Percentiles rank a stretch among this genome's conserved stretches.
Conservation (phyloP, 352 stramenopile species). For the Pythium sukuiense region DNA sequence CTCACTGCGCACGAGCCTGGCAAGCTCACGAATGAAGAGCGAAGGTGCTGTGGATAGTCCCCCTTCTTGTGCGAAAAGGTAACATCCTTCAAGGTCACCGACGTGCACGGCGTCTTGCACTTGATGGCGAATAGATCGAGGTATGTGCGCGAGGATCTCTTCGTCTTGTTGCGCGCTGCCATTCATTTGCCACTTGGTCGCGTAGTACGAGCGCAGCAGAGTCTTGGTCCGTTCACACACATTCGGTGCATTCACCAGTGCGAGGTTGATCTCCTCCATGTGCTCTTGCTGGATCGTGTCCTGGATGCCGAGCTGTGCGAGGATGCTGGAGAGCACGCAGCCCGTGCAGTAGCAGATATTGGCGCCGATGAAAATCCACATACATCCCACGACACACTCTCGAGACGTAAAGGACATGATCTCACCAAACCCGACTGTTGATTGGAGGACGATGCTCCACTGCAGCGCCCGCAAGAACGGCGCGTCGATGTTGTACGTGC, state of each 20-base stretch:
- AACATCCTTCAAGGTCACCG: slow-evolving; percentile 31
- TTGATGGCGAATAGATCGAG: slow-evolving; percentile 40
- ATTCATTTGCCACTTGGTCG: slow-evolving; percentile 75
- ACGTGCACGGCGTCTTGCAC: slow-evolving; percentile 39
- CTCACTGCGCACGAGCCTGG: slow-evolving; percentile 41
- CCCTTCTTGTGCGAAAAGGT: slow-evolving; percentile 23
- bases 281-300: slow-evolving; percentile 45
- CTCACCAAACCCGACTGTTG: slow-evolving; percentile 70
- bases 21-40: slow-evolving; percentile 23
- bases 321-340: slow-evolving; percentile 55
- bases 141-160: slow-evolving; percentile 50
- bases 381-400: slow-evolving; percentile 50
- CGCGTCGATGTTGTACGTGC: slow-evolving; percentile 54
- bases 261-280: slow-evolving; percentile 62
- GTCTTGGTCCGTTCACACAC: slow-evolving; percentile 53
- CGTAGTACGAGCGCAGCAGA: slow-evolving; percentile 60
- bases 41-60: slow-evolving; percentile 11
- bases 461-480: slow-evolving; percentile 62
- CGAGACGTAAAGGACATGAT: slow-evolving; percentile 59
- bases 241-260: slow-evolving; percentile 42
- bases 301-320: slow-evolving; percentile 53
- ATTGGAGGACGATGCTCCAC: slow-evolving; percentile 74
- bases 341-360: slow-evolving; percentile 78
- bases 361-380: slow-evolving; percentile 75
- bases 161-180: slow-evolving; percentile 52